Conservation (phyloP, 768 basidiomycete genomes). For the Chlorophyllum brunneum region DNA sequence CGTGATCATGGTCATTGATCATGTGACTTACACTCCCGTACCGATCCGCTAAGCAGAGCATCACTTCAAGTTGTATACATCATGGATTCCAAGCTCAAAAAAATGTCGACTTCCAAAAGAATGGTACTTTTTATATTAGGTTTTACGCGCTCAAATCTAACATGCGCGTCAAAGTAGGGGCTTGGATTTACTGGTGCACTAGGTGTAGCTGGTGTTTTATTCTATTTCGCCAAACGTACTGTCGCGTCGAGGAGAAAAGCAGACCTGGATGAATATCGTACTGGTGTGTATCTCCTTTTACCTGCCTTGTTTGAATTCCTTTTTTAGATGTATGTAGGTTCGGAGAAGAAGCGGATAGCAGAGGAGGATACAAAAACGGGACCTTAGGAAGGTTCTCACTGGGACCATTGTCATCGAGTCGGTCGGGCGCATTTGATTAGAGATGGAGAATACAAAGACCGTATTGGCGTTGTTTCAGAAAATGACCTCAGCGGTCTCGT, state of each 20-base stretch:
- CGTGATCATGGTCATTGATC: too few relatives aligned
- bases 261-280: constrained; percentile 28
- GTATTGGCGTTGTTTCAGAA: too few relatives aligned
- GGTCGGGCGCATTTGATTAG: too few relatives aligned
- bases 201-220: constrained; percentile 25
- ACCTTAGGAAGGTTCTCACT: too few relatives aligned
- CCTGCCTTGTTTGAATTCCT: background rate
- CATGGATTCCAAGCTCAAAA: background rate
- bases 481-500: too few relatives aligned
- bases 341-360: background rate
- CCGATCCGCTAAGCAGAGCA: too few relatives aligned
- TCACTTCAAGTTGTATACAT: too few relatives aligned
- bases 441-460: too few relatives aligned
- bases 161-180: constrained; percentile 18
- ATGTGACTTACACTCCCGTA: too few relatives aligned
- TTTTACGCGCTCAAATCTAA: background rate
- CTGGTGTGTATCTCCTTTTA: constrained; percentile 20
- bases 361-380: background rate
- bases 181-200: constrained; percentile 27
- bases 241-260: constrained; percentile 29
- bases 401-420: too few relatives aligned
- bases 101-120: constrained; percentile 14
- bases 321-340: too few relatives aligned
- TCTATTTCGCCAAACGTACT: constrained; percentile 30
- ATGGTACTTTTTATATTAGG: constrained; percentile 12